Evolutionary conservation across 2,329 filamentous ascomycete genomes (phyloP), one percentile per base, ranked within the genome.

Genomic region (Claviceps africana): DNA sequence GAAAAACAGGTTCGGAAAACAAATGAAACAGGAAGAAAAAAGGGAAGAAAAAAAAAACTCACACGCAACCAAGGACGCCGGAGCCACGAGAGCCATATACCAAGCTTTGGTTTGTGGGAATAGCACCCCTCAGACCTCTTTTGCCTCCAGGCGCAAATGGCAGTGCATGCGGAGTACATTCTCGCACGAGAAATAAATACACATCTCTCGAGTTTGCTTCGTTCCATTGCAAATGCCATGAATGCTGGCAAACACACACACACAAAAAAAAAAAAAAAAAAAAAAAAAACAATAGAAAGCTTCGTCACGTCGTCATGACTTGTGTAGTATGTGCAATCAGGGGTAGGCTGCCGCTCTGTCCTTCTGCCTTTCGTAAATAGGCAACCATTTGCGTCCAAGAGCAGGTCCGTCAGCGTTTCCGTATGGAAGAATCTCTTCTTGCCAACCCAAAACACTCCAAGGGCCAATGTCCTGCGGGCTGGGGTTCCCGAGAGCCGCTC

Each of bases 371-470:
- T 61, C 59, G 49, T 58, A 54, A 33, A 70, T 60, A 2, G 72
- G 72, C 44, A 67, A 59, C 73, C 73, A 76, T 51, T 64, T 69
- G 45, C 73, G 72, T 33, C 67, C 62, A 30, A 76, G 64, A 46
- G 64, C 60, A 25, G 71, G 69, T n/a, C 67, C 65, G 49, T 74
- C 71, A 21, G 65, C 63, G 25, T 67, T 67, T 37, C 65, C 65
- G 33, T 66, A 65, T 1, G 63, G 57, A 15, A 65, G 47, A 33
- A 69, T 58, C 54, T 72, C 68, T 59, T 78, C 75, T 47, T 70
- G 67, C 75, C 75, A 78, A 52, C 74, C 74, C 39, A 77, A 61
- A 1, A 67, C 66, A 50, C 70, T 70, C 74, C 74, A 77, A 15
- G 59, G 60, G 22, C 71, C 69, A 30, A 68, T 62, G 46, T 67